Conservation (phyloP, 1,284 basidiomycete genomes). For the Trametes hirsuta region DNA sequence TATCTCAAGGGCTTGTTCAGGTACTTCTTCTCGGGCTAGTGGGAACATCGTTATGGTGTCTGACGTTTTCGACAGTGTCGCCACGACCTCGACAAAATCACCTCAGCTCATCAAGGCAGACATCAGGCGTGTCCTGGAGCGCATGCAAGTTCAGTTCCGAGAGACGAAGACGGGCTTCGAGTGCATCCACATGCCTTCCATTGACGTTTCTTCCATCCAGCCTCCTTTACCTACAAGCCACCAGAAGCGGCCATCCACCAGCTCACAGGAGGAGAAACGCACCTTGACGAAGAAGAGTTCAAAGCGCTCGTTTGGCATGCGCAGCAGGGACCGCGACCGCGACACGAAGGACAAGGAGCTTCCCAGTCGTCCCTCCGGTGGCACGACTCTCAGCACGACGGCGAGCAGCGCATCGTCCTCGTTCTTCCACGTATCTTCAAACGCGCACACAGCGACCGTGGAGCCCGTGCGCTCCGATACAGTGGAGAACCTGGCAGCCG, state of each 20-base stretch:
- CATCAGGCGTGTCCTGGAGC: conserved; percentile 85
- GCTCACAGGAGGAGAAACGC: conserved; percentile 53
- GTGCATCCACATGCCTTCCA: conserved; percentile 93
- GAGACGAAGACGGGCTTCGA: conserved; percentile 93
- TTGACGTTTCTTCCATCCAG: conserved; percentile 79
- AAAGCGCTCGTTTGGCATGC: conserved; percentile 70
- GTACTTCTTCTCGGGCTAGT: conserved; percentile 41
- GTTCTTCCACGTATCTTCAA: conserved; percentile 74
- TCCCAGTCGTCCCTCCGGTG: conserved; percentile 55
- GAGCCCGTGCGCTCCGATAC: conserved; percentile 37
- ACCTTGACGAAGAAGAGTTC: conserved; percentile 74
- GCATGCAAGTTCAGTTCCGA: conserved; percentile 93
- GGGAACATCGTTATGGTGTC: background rate
- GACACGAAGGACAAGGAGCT: conserved; percentile 47
- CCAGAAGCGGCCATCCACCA: conserved; percentile 52
- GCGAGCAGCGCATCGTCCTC: conserved; percentile 77
- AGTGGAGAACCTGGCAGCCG: conserved; percentile 37
- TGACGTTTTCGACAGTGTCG: conserved; percentile 59
- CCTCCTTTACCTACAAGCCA: conserved; percentile 42
- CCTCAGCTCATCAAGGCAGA: conserved; percentile 83
- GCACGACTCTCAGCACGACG: conserved; percentile 57
- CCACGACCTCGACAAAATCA: conserved; percentile 92
- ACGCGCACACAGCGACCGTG: conserved; percentile 50
- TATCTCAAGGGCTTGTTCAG: conserved; percentile 91
- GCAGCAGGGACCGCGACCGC: conserved; percentile 46